Evolutionary conservation across 75 land plant species (phyloP).

Genomic region (Chamaecyparis obtusa): DNA sequence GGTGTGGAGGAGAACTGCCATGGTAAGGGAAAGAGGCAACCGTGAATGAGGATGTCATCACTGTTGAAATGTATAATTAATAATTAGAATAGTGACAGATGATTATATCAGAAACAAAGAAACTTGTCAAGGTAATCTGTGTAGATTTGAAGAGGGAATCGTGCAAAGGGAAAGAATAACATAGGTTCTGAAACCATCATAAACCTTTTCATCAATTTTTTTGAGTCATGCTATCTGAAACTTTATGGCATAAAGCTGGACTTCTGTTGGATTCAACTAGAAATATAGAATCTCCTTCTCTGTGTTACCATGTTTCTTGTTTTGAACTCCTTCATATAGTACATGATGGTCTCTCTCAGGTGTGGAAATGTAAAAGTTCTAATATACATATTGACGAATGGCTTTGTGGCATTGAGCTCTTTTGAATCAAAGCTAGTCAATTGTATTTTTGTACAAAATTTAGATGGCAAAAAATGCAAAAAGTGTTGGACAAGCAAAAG

Average conservation of each 20-base stretch:
- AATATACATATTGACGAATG: background rate
- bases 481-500: background rate
- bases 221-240: background rate
- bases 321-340: background rate
- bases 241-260: background rate
- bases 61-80: background rate
- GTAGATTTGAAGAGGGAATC: background rate
- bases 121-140: background rate
- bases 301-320: background rate
- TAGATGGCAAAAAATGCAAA: too few species aligned
- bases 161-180: background rate
- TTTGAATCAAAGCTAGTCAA: background rate
- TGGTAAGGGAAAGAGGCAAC: background rate
- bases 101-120: background rate
- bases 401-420: background rate
- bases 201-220: background rate
- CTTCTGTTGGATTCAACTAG: background rate
- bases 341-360: background rate
- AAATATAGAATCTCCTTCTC: background rate
- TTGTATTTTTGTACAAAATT: too few species aligned
- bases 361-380: background rate
- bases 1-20: background rate
- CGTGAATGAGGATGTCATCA: background rate
- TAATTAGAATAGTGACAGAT: background rate
- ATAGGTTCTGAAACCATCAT: background rate